Conservation (phyloP, 805 yeast species). For the Candida montana region DNA sequence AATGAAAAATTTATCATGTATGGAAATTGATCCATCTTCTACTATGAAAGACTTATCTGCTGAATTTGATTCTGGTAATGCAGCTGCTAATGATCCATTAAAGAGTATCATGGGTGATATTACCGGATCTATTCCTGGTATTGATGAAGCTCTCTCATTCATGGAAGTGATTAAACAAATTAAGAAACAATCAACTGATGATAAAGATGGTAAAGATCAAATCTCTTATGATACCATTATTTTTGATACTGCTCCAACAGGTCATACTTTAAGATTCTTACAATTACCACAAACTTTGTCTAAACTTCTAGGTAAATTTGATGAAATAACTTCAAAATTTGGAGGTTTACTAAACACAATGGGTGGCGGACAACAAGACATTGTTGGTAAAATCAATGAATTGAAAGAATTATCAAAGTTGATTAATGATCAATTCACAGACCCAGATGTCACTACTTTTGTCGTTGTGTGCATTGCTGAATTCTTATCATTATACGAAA, state of each 20-base stretch:
- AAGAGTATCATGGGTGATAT: conserved; percentile 78
- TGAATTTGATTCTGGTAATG: conserved; percentile 28
- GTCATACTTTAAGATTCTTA: conserved; percentile 92
- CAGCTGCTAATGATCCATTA: conserved; percentile 50
- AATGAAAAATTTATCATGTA: conserved; percentile 80
- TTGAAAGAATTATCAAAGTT: conserved; percentile 76
- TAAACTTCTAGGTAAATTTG: conserved; percentile 78
- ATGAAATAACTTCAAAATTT: conserved; percentile 76
- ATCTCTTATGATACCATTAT: conserved; percentile 79
- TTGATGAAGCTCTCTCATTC: conserved; percentile 95
- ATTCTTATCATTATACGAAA: conserved; percentile 91
- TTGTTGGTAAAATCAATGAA: conserved; percentile 73
- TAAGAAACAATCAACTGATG: conserved; percentile 55
- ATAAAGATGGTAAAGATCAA: conserved; percentile 27
- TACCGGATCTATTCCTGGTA: conserved; percentile 95
- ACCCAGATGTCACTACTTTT: conserved; percentile 92
- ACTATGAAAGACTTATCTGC: conserved; percentile 83
- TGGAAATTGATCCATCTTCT: conserved; percentile 98
- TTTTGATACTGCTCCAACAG: conserved; percentile 99
- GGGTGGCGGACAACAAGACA: conserved; percentile 63
- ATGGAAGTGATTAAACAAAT: conserved; percentile 98
- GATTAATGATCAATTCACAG: conserved; percentile 90
- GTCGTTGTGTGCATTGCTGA: conserved; percentile 98
- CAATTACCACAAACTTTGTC: conserved; percentile 92
- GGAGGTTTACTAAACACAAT: conserved; percentile 85